Conservation (phyloP, 1,284 basidiomycete genomes). For the Microbotryum violaceum region DNA sequence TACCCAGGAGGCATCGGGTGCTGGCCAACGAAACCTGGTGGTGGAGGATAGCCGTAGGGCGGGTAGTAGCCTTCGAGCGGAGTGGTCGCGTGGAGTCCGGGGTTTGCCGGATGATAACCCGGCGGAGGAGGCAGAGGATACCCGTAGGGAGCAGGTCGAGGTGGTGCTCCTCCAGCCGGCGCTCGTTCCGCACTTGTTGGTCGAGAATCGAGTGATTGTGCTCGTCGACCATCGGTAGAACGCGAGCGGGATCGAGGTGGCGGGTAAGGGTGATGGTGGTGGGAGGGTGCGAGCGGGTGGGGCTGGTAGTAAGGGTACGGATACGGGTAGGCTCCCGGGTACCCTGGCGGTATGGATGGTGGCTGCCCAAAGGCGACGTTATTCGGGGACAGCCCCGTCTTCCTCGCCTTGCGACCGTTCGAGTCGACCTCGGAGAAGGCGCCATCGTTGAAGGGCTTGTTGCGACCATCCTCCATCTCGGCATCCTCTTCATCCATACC, state of each 20-base stretch:
- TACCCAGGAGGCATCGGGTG: slow-evolving; percentile 19
- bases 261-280: slow-evolving; percentile 20
- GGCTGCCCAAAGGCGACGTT: too few relatives aligned
- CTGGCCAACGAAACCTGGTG: slow-evolving; percentile 10
- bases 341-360: slow-evolving; percentile 1
- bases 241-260: slow-evolving; percentile 22
- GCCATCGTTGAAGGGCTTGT: slow-evolving; percentile 18
- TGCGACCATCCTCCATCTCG: slow-evolving; percentile 14
- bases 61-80: slow-evolving; percentile 21
- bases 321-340: slow-evolving; percentile 20
- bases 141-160: neutral
- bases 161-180: slow-evolving; percentile 1
- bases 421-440: slow-evolving; percentile 4
- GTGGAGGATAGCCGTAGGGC: slow-evolving; percentile 3
- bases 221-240: slow-evolving; percentile 22
- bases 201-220: slow-evolving; percentile 22
- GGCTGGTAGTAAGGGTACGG: slow-evolving; percentile 19
- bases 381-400: slow-evolving; percentile 18
- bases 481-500: slow-evolving; percentile 21
- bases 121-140: slow-evolving; percentile 14
- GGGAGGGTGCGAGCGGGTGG: slow-evolving; percentile 20
- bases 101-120: slow-evolving; percentile 19
- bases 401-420: slow-evolving; percentile 21
- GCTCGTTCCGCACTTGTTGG: slow-evolving; percentile 3
- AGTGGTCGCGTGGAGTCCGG: slow-evolving; percentile 6